These are phyloP conservation scores for Spongospora subterranea DNA, from an alignment of 208 protist genomes.

Conservation along the genomic window DNA sequence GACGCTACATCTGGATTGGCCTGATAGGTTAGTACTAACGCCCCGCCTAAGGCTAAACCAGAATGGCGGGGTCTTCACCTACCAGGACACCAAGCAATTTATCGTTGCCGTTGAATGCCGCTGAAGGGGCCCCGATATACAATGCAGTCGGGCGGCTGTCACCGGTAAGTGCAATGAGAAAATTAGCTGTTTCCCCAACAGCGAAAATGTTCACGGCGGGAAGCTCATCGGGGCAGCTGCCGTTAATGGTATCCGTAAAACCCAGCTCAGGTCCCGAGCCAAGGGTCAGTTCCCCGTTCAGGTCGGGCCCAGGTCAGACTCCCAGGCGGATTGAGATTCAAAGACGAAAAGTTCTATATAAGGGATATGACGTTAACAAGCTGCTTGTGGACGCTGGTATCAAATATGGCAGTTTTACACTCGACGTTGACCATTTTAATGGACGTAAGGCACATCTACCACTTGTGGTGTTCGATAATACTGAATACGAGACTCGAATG, in stretches of 20 bases:
- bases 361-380: background rate
- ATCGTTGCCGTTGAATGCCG: too few species aligned
- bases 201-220: background rate
- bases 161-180: background rate
- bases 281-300: constrained; percentile 29
- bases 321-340: constrained; percentile 60
- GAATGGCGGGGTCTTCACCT: too few species aligned
- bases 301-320: constrained; percentile 17
- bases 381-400: constrained; percentile 54
- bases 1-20: too few species aligned
- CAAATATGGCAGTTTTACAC: constrained; percentile 57
- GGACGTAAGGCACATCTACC: constrained; percentile 60
- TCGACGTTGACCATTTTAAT: constrained; percentile 61
- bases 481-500: constrained; percentile 56
- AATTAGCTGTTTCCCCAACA: background rate
- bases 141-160: background rate
- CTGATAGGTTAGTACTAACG: too few species aligned
- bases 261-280: background rate
- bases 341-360: constrained; percentile 52
- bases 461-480: constrained; percentile 62
- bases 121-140: too few species aligned
- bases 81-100: too few species aligned
- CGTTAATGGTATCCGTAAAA: background rate
- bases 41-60: too few species aligned
- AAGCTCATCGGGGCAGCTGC: background rate